Percentiles rank a stretch among this genome's conserved stretches.
Conservation (phyloP, 495 filamentous ascomycete genomes). For the Lineolata rhizophorae region DNA sequence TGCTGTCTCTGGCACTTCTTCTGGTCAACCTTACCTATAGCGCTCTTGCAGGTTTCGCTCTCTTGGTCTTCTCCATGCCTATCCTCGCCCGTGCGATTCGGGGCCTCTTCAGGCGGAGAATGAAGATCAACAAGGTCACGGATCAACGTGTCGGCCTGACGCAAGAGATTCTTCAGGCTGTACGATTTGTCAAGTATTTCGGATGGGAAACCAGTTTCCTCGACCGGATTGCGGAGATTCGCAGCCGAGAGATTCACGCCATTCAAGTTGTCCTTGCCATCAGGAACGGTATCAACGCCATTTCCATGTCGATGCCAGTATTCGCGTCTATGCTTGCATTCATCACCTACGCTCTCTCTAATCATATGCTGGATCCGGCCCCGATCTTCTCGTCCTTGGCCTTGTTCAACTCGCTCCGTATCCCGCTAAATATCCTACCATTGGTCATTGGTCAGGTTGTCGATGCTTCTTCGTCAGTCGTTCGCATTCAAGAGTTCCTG, state of each 20-base stretch:
- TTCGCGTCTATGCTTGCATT: constrained; percentile 92
- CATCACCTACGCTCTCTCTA: constrained; percentile 69
- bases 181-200: constrained; percentile 90
- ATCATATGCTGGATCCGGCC: constrained; percentile 48
- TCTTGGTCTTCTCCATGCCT: constrained; percentile 59
- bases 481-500: constrained; percentile 72
- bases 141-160: constrained; percentile 79
- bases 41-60: constrained; percentile 65
- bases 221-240: constrained; percentile 45
- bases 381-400: constrained; percentile 81
- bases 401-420: constrained; percentile 72
- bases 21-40: constrained; percentile 74
- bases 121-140: constrained; percentile 72
- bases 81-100: constrained; percentile 51
- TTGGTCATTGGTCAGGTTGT: constrained; percentile 72
- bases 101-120: constrained; percentile 43
- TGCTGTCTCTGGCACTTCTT: constrained; percentile 57
- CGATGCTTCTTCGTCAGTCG: constrained; percentile 68
- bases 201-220: constrained; percentile 85
- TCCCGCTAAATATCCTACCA: constrained; percentile 75
- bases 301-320: constrained; percentile 50
- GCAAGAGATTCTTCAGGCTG: constrained; percentile 77
- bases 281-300: constrained; percentile 63
- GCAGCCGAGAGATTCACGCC: constrained; percentile 48
- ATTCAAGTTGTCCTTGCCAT: constrained; percentile 65